Percentiles rank a stretch among this genome's conserved stretches.
Evolutionary conservation across 1,284 basidiomycete genomes (phyloP).

Genomic region (Boletus chippewaensis): DNA sequence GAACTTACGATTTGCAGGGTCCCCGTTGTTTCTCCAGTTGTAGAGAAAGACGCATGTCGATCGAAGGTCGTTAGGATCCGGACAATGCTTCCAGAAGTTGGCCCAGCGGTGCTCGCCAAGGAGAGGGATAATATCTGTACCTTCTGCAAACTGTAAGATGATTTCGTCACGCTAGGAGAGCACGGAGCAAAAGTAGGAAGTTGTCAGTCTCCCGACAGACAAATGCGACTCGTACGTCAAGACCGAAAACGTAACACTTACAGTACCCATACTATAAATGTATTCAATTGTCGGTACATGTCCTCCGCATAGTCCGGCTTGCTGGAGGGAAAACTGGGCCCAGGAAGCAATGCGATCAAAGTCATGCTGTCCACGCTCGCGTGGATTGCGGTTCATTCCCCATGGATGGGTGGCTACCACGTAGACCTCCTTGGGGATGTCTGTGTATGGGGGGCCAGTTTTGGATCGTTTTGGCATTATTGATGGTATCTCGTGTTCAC

Average conservation of each 20-base stretch:
- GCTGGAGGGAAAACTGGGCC: slow-evolving; percentile 23
- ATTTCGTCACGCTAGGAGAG: slow-evolving; percentile 26
- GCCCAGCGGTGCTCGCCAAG: slow-evolving; percentile 28
- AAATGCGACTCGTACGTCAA: not conserved
- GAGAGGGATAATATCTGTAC: slow-evolving; percentile 25
- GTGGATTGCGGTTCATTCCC: slow-evolving; percentile 13
- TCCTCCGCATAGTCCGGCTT: slow-evolving; percentile 15
- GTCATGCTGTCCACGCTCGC: slow-evolving; percentile 12
- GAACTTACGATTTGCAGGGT: slow-evolving; percentile 28
- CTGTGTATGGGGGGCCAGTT: slow-evolving; percentile 26
- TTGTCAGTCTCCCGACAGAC: slow-evolving; percentile 1
- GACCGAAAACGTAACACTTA: slow-evolving; percentile 13
- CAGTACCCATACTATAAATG: slow-evolving; percentile 29
- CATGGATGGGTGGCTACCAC: slow-evolving; percentile 26
- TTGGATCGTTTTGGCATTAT: slow-evolving; percentile 22
- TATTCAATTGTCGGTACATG: slow-evolving; percentile 19
- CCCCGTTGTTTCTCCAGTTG: slow-evolving; percentile 30
- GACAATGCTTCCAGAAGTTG: slow-evolving; percentile 6
- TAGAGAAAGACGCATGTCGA: slow-evolving; percentile 27
- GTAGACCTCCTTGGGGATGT: slow-evolving; percentile 19
- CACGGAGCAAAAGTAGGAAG: not conserved
- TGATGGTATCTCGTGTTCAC: not conserved
- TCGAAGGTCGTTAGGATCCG: slow-evolving; percentile 9
- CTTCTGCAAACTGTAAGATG: slow-evolving; percentile 26
- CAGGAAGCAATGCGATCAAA: slow-evolving; percentile 24